Base-by-base conservation (phyloP, 225 moss, liverwort and hornwort species). In the Pleurozium schreberi region DNA sequence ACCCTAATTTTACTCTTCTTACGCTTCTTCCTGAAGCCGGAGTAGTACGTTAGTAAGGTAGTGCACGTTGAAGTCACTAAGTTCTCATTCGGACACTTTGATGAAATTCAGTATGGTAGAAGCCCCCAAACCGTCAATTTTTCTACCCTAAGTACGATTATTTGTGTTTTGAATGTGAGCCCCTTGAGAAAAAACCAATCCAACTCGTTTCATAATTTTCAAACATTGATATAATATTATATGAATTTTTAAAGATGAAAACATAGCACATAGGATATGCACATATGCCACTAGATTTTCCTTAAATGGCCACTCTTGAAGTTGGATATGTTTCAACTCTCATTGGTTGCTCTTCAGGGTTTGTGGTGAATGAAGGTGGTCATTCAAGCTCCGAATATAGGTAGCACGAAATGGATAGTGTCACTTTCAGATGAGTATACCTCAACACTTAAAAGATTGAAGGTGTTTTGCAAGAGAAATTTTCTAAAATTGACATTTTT, bases 251-350 rank as follows among this genome's bases (percentile, higher is more conserved):
- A 0, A 34, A 53, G 22, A 36, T 76, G 6, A 53, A 53, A 53
- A 14, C 0, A 53, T 23, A 36, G 1, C 36, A 14, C 0, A 53
- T 23, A 36, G 1, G 9, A 15, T 77, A 23, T 23, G 1, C 38
- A 36, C 3, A 9, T 53, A 36, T 53, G 1, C 1, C 6, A 36
- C 3, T 34, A 76, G 7, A 34, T 0, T 53, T 9, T 3, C 1
- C 0, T 36, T 14, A 9, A 36, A 77, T 36, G 23, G 53, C 5
- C 9, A 23, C 23, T 23, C 1, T 77, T 14, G 1, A 77, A 53
- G 36, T 36, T 73, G 18, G 2, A 47, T 74, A 30, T 11, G 10
- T 43, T 71, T 43, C 14, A 27, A 71, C 16, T 27, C 0, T 16
- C 11, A 42, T 26, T 25, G 14, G 9, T 73, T 28, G 5, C 2